Conservation (phyloP, 306 rosid species). For the Casuarina cunninghamiana region DNA sequence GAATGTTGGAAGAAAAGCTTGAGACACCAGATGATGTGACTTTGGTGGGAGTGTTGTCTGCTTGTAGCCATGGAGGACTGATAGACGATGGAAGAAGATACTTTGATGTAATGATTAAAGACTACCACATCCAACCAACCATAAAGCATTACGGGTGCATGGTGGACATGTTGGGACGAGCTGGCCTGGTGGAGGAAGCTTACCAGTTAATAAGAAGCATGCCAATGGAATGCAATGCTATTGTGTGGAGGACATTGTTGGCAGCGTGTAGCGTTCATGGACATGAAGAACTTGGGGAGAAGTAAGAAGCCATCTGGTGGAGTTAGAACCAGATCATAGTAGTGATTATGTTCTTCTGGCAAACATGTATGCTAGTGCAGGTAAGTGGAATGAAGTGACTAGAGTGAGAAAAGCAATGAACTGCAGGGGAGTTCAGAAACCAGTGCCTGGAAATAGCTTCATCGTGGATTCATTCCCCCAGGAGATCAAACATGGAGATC, state of each 20-base stretch:
- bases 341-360: constrained; percentile 79
- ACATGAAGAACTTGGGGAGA: constrained; percentile 55
- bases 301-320: constrained; percentile 57
- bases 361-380: constrained; percentile 62
- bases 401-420: constrained; percentile 51
- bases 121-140: constrained; percentile 53
- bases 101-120: constrained; percentile 49
- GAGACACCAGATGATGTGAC: constrained; percentile 59
- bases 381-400: constrained; percentile 59
- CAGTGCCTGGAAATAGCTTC: constrained; percentile 59
- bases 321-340: constrained; percentile 64
- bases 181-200: constrained; percentile 67
- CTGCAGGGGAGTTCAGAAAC: constrained; percentile 49
- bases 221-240: constrained; percentile 68
- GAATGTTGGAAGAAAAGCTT: constrained; percentile 45
- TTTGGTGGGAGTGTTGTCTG: constrained; percentile 69
- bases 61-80: constrained; percentile 77
- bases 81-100: constrained; percentile 57
- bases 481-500: background rate
- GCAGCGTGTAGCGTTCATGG: constrained; percentile 67
- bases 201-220: constrained; percentile 49
- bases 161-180: constrained; percentile 81
- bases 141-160: constrained; percentile 80
- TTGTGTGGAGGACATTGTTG: constrained; percentile 72
- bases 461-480: constrained; percentile 27